phyloP scores from a whole-genome alignment of 345 rosid species.

The Combretum micranthum region DNA sequence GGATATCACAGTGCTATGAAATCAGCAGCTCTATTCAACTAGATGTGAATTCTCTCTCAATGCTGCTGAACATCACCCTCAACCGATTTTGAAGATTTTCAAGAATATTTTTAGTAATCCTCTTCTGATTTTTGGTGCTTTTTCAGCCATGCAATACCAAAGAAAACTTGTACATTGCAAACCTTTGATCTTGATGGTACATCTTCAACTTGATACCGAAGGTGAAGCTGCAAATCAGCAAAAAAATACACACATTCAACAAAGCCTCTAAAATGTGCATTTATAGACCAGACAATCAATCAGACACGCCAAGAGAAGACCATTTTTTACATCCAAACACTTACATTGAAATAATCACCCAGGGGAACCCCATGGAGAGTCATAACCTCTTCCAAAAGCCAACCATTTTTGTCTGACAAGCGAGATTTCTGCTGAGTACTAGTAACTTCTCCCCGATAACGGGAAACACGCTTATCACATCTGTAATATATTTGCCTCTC shows the following conservation, averaged over 20 bases:
- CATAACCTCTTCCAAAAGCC: conserved; percentile 90
- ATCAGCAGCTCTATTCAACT: conserved; percentile 19
- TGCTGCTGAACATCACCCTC: conserved; percentile 48
- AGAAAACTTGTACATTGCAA: conserved; percentile 47
- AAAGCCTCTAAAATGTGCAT: too few relatives aligned
- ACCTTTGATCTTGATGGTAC: conserved; percentile 43
- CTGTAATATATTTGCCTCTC: conserved; percentile 82
- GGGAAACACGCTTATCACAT: conserved; percentile 66
- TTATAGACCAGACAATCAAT: background rate
- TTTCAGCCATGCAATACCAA: conserved; percentile 92
- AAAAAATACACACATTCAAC: background rate
- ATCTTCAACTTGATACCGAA: conserved; percentile 78
- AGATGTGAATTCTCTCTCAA: conserved; percentile 64
- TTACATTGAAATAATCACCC: conserved; percentile 80
- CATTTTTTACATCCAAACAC: conserved; percentile 31
- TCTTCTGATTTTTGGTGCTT: conserved; percentile 74
- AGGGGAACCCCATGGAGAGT: conserved; percentile 90
- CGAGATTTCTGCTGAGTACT: conserved; percentile 80
- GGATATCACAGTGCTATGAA: too few relatives aligned
- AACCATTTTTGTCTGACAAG: conserved; percentile 55
- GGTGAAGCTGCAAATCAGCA: conserved; percentile 57
- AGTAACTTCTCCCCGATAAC: conserved; percentile 91
- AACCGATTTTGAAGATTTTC: conserved; percentile 60
- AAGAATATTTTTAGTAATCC: conserved; percentile 64
- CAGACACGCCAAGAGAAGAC: background rate